A percentile compares a stretch with the other conserved stretches of the same genome.
These are phyloP conservation scores for Aureobasidium uvarum DNA, from an alignment of 2,329 filamentous ascomycete species.

Conservation along the genomic window DNA sequence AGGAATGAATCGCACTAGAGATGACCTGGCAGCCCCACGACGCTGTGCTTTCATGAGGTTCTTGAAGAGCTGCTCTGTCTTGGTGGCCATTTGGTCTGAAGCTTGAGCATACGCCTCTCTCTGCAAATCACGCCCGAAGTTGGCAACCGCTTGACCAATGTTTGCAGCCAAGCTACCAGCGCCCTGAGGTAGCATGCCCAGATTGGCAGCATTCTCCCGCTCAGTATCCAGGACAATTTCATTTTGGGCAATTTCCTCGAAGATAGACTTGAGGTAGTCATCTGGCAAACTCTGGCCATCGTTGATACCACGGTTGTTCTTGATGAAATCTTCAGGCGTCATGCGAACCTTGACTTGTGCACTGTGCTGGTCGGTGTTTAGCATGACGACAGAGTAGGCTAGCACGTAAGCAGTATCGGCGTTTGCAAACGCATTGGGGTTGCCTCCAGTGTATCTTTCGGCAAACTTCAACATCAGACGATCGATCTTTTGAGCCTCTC, in stretches of 20 bases:
- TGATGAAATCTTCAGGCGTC: slow-evolving; percentile 97
- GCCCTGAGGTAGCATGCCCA: slow-evolving; percentile 62
- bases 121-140: slow-evolving; percentile 86
- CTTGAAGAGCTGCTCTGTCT: slow-evolving; percentile 84
- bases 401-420: slow-evolving; percentile 97
- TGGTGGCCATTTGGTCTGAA: slow-evolving; percentile 86
- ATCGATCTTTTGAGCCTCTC: slow-evolving; percentile 98
- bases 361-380: slow-evolving; percentile 96
- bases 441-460: slow-evolving; percentile 89
- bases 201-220: slow-evolving; percentile 79
- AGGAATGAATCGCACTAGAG: slow-evolving; percentile 74
- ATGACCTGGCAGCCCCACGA: slow-evolving; percentile 66
- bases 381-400: slow-evolving; percentile 91
- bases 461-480: slow-evolving; percentile 99
- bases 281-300: slow-evolving; percentile 90
- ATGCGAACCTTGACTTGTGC: slow-evolving; percentile 81
- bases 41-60: slow-evolving; percentile 87
- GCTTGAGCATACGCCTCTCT: slow-evolving; percentile 92
- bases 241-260: slow-evolving; percentile 84
- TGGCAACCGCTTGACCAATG: slow-evolving; percentile 85
- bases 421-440: slow-evolving; percentile 96
- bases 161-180: slow-evolving; percentile 71
- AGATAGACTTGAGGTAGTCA: slow-evolving; percentile 86
- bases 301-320: slow-evolving; percentile 98
- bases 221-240: slow-evolving; percentile 96